Evolutionary conservation across 805 yeast genomes (phyloP).

Genomic region (Metschnikowia bowlesiae): DNA sequence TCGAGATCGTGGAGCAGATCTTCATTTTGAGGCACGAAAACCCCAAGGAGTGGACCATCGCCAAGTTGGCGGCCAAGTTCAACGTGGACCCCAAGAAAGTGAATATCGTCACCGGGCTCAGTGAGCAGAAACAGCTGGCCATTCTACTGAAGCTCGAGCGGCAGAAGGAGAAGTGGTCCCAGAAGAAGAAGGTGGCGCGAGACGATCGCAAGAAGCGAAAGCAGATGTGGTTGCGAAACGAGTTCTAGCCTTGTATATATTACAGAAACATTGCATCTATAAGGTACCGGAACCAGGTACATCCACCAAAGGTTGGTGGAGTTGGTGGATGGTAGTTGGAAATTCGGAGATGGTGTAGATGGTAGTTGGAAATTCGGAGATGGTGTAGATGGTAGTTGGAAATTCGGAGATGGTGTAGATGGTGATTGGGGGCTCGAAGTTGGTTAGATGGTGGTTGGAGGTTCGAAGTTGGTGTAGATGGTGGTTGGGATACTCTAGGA

Average conservation of each 20-base stretch:
- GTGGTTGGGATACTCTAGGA: background rate
- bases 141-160: slow-evolving; percentile 44
- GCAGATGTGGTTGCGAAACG: slow-evolving; percentile 60
- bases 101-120: slow-evolving; percentile 42
- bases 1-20: slow-evolving; percentile 55
- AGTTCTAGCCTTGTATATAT: slow-evolving; percentile 24
- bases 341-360: too few species aligned
- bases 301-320: too few species aligned
- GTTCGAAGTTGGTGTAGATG: too few species aligned
- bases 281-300: background rate
- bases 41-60: slow-evolving; percentile 62
- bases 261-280: slow-evolving; percentile 1
- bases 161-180: slow-evolving; percentile 49
- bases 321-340: too few species aligned
- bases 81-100: slow-evolving; percentile 41
- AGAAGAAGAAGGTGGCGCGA: slow-evolving; percentile 45
- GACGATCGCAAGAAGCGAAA: slow-evolving; percentile 56
- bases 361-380: too few species aligned
- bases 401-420: too few species aligned
- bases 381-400: too few species aligned
- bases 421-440: too few species aligned
- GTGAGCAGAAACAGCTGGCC: slow-evolving; percentile 36
- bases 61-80: slow-evolving; percentile 56
- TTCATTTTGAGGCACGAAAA: slow-evolving; percentile 49
- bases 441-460: too few species aligned